Conservation (phyloP, 306 rosid species). For the Castanea sativa region DNA sequence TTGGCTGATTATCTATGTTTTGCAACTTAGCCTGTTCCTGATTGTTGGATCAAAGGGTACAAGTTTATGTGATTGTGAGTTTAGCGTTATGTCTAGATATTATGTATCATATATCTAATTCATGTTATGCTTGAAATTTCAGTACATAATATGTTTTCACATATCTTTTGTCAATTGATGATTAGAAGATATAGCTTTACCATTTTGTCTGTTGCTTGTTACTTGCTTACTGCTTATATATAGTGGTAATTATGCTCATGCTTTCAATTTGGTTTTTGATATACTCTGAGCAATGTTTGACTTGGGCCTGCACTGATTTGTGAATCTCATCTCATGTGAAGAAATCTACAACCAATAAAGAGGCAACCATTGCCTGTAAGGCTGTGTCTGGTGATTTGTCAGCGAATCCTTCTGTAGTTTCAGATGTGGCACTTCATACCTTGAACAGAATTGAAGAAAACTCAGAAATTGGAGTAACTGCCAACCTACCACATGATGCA, state of each 20-base stretch:
- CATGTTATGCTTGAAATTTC: neutral
- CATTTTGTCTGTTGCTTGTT: neutral
- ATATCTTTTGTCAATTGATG: neutral
- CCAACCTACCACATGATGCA: slow-evolving; percentile 28
- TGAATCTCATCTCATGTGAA: neutral
- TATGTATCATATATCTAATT: neutral
- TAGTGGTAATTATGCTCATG: neutral
- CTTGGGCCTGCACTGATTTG: neutral
- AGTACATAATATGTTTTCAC: neutral
- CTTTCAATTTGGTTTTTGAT: neutral
- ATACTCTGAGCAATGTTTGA: neutral
- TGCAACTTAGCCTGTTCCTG: neutral
- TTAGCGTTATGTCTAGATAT: neutral
- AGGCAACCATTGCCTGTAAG: slow-evolving; percentile 17
- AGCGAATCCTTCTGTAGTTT: slow-evolving; percentile 42
- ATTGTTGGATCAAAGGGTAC: neutral
- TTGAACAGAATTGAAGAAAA: neutral
- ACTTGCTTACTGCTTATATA: neutral
- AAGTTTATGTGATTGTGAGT: neutral
- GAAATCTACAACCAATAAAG: neutral
- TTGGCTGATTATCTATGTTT: neutral
- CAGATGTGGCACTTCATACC: slow-evolving; percentile 23
- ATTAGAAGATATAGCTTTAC: neutral
- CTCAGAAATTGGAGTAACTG: slow-evolving; percentile 40
- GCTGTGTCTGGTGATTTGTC: slow-evolving; percentile 32